phyloP scores from a whole-genome alignment of 192 early-diverging fungal genomes.

The Spinellus fusiger region DNA sequence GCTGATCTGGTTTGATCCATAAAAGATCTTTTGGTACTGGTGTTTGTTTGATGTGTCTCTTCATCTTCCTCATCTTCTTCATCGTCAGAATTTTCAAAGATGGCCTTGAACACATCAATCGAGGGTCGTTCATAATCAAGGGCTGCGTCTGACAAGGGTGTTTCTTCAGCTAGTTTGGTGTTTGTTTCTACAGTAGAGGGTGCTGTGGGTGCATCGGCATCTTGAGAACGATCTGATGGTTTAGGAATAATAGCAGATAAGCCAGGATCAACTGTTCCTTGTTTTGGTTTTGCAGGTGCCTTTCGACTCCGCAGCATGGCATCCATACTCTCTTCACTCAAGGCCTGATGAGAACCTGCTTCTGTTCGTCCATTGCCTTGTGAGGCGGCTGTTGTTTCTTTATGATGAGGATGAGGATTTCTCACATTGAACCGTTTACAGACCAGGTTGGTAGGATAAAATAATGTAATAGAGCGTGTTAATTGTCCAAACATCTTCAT shows the following conservation, averaged over 20 bases:
- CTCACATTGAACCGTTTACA: constrained; percentile 77
- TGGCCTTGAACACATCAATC: constrained; percentile 85
- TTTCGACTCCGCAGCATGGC: constrained; percentile 23
- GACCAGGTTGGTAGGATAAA: constrained; percentile 60
- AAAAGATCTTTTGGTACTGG: no score
- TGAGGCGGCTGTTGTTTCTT: constrained; percentile 4
- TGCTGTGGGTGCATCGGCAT: neutral
- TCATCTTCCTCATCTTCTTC: constrained; percentile 56
- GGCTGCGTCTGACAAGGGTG: constrained; percentile 3
- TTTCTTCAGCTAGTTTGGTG: constrained; percentile 5
- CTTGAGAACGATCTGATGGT: constrained; percentile 7
- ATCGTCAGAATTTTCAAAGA: constrained; percentile 59
- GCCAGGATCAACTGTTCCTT: constrained; percentile 6
- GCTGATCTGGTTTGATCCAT: no score
- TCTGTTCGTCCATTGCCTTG: constrained; percentile 27
- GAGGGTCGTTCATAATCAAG: constrained; percentile 52
- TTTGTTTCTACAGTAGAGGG: neutral
- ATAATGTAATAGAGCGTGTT: constrained; percentile 50
- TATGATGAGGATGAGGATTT: constrained; percentile 63
- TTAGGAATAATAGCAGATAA: constrained; percentile 11
- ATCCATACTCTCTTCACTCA: constrained; percentile 41
- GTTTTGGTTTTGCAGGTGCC: neutral
- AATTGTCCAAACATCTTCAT: constrained; percentile 65
- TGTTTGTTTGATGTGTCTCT: constrained; percentile 30
- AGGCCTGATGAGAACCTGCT: constrained; percentile 28